Evolutionary conservation across 2,329 filamentous ascomycete genomes (phyloP), one percentile per base, ranked within the genome.

Genomic region (Aspergillus fumigatiaffinis): DNA sequence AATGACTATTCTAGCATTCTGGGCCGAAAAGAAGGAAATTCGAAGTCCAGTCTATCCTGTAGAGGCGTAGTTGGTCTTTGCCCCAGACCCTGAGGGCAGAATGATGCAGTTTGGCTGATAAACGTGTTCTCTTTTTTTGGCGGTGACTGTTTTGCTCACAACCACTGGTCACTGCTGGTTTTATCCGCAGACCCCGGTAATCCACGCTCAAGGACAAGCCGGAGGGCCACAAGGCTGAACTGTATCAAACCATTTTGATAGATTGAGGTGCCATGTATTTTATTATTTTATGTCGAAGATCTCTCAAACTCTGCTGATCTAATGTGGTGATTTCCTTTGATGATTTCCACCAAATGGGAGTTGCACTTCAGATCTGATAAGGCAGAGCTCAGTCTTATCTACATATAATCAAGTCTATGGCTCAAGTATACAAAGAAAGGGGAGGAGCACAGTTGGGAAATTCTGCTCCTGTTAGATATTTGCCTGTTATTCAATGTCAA

Each of bases 111-210:
- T 53, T 55, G 53, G 53, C 35, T 56, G 51, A 55, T 58, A 59
- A 67, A 67, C 64, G 65, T 67, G 65, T 67, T 67, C 64, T 65
- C 62, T 66, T 64, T 46, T 50, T 32, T 32, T 32, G 48, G 54
- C 53, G 52, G 52, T 58, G 50, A 52, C 32, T 17, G 32, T 17
- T 38, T n/a, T 38, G 14, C 32, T 38, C 14, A 14, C 29, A 5
- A 32, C 14, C 10, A 32, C 29, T 32, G 28, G 28, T 4, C 28
- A 29, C 28, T 29, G 10, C 32, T 55, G 55, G 58, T 48, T 56
- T 56, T 35, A 54, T 59, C 49, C 35, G 44, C 52, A 35, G 32
- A 49, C 44, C 56, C 48, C 29, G 28, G 44, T 47, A 47, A 14
- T 26, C 44, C 44, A 47, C 23, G 29, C 12, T 8, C 29, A 14